Percentiles rank a stretch among this genome's conserved stretches.
Conservation (phyloP, 495 filamentous ascomycete species). For the Penicillium ochrochloron region DNA sequence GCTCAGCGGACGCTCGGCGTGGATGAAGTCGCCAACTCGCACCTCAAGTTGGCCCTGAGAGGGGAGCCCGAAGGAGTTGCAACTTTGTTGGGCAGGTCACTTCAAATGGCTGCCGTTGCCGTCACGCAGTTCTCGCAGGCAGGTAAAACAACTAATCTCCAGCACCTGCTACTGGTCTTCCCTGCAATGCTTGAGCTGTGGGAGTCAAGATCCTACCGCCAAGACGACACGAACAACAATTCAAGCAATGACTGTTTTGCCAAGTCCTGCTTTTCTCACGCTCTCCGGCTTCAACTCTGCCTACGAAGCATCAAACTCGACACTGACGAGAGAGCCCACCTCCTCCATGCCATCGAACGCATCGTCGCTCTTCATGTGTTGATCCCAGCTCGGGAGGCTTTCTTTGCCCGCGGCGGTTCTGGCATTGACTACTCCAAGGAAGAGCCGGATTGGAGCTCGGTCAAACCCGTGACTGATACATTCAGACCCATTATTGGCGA, state of each 20-base stretch:
- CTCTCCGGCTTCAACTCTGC: conserved; percentile 44
- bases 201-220: conserved; percentile 47
- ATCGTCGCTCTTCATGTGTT: conserved; percentile 73
- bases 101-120: conserved; percentile 44
- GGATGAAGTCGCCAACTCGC: conserved; percentile 52
- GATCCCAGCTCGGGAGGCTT: conserved; percentile 63
- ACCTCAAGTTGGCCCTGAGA: conserved; percentile 56
- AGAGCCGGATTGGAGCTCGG: conserved; percentile 51
- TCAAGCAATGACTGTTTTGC: conserved; percentile 51
- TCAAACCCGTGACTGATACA: conserved; percentile 49
- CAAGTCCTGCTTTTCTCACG: conserved; percentile 44
- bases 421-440: conserved; percentile 51
- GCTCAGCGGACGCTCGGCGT: conserved; percentile 30
- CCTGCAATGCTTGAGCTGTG: conserved; percentile 49
- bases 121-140: conserved; percentile 40
- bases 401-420: conserved; percentile 49
- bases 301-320: conserved; percentile 40
- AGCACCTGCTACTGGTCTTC: conserved; percentile 46
- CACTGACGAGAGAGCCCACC: conserved; percentile 43
- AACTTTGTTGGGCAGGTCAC: conserved; percentile 46
- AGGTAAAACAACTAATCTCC: conserved; percentile 45
- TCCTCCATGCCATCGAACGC: conserved; percentile 57
- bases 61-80: conserved; percentile 54
- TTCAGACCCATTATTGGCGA: conserved; percentile 46
- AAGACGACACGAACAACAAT: conserved; percentile 43